These are phyloP conservation scores for Solanum virginianum DNA, from an alignment of 257 asterid species.

Conservation along the genomic window DNA sequence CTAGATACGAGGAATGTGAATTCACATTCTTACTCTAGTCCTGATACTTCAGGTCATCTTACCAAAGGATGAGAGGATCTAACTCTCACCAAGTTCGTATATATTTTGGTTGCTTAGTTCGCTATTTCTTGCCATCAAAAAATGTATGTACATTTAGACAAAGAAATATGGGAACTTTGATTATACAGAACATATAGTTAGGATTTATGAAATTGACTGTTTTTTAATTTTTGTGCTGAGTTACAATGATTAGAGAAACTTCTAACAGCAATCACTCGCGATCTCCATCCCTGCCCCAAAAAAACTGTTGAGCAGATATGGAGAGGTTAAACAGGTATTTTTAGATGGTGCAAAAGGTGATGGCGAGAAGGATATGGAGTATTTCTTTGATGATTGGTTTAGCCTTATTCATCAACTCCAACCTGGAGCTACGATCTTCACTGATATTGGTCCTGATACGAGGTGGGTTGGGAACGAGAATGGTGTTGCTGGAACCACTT, in stretches of 20 bases:
- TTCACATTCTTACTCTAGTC: neutral
- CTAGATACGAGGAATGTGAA: neutral
- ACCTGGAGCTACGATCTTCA: constrained; percentile 65
- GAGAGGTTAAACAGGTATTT: constrained; percentile 61
- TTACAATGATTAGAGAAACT: neutral
- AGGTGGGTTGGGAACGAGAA: constrained; percentile 93
- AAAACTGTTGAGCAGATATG: constrained; percentile 40
- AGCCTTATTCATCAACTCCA: constrained; percentile 78
- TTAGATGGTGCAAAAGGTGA: constrained; percentile 91
- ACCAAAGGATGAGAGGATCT: neutral
- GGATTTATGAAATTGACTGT: neutral
- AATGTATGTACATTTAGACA: neutral
- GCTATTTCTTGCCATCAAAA: neutral
- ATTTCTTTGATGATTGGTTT: constrained; percentile 83
- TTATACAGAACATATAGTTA: neutral
- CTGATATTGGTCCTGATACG: constrained; percentile 85
- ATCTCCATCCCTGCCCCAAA: neutral
- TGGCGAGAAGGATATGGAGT: constrained; percentile 88
- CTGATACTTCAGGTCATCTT: neutral
- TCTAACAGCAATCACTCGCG: neutral
- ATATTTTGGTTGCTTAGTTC: neutral
- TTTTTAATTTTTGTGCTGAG: neutral
- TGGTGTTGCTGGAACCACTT: constrained; percentile 69
- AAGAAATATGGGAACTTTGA: neutral
- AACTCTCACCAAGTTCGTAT: neutral